Evolutionary conservation across 306 rosid species (phyloP).

Genomic region (Crotalaria pallida): DNA sequence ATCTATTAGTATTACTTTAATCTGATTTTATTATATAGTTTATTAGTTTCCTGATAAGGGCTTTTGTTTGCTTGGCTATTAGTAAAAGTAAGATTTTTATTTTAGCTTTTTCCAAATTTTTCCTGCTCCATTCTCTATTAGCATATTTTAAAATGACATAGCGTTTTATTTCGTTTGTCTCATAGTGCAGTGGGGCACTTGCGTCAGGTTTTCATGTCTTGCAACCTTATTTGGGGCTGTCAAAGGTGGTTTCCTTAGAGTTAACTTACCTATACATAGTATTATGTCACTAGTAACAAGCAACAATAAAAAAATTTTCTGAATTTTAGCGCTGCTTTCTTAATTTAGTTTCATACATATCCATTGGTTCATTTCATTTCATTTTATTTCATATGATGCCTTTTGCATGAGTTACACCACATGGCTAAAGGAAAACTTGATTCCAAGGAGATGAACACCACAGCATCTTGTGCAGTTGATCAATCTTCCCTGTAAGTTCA

Average conservation of each 20-base stretch:
- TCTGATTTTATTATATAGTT: slow-evolving; percentile 10
- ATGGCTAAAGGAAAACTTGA: slow-evolving; percentile 45
- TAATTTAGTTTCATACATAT: background rate
- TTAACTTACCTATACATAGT: slow-evolving; percentile 19
- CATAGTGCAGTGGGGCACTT: slow-evolving; percentile 39
- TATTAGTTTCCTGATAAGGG: slow-evolving; percentile 40
- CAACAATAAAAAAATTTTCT: slow-evolving; percentile 21
- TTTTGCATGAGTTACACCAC: slow-evolving; percentile 56
- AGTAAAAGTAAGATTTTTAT: slow-evolving; percentile 28
- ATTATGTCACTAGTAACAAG: slow-evolving; percentile 3
- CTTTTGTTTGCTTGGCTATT: slow-evolving; percentile 25
- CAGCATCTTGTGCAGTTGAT: slow-evolving; percentile 12
- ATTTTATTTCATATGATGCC: slow-evolving; percentile 41
- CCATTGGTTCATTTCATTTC: background rate
- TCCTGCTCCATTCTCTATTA: background rate
- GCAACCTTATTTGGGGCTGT: slow-evolving; percentile 5
- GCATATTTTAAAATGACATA: slow-evolving; percentile 21
- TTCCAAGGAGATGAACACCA: slow-evolving; percentile 38
- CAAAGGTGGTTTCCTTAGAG: slow-evolving; percentile 21
- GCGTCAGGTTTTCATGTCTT: slow-evolving; percentile 37
- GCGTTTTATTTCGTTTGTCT: slow-evolving; percentile 27
- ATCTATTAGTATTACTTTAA: slow-evolving; percentile 11
- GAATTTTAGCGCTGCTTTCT: slow-evolving; percentile 17
- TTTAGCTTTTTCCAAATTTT: slow-evolving; percentile 23
- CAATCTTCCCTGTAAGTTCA: slow-evolving; percentile 50